Conservation (phyloP, 2,329 filamentous ascomycete species). For the Pseudogymnoascus sp. region DNA sequence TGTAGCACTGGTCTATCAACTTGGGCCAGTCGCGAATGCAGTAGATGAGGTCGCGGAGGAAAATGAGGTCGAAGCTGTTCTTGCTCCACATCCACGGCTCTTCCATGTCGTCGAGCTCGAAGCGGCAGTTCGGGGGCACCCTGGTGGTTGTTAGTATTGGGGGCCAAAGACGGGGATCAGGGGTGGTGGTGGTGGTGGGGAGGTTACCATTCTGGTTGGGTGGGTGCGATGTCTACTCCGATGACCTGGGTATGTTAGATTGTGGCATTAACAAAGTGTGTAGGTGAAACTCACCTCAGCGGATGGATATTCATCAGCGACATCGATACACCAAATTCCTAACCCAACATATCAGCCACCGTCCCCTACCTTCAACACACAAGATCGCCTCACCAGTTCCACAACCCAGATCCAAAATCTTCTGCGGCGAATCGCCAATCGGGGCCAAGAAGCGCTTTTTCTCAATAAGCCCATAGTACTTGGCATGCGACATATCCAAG, state of each 20-base stretch:
- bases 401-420: constrained; percentile 33
- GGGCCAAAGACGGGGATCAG: background rate
- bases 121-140: constrained; percentile 19
- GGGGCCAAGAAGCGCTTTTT: constrained; percentile 10
- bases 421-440: constrained; percentile 23
- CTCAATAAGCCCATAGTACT: constrained; percentile 25
- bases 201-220: constrained; percentile 12
- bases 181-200: background rate
- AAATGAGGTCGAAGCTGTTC: constrained; percentile 6
- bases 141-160: background rate
- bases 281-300: constrained; percentile 8
- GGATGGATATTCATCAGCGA: constrained; percentile 10
- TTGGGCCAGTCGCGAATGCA: constrained; percentile 13
- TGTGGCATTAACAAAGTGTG: background rate
- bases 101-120: constrained; percentile 26
- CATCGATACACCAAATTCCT: background rate
- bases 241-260: background rate
- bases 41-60: constrained; percentile 9
- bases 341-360: background rate
- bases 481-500: constrained; percentile 34
- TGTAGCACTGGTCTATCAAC: constrained; percentile 11
- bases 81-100: constrained; percentile 21
- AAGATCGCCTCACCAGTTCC: constrained; percentile 28
- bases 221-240: constrained; percentile 13
- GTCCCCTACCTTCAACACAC: background rate